Evolutionary conservation across 345 rosid genomes (phyloP), one percentile per base, ranked within the genome.

Genomic region (Eucalyptus virginea): DNA sequence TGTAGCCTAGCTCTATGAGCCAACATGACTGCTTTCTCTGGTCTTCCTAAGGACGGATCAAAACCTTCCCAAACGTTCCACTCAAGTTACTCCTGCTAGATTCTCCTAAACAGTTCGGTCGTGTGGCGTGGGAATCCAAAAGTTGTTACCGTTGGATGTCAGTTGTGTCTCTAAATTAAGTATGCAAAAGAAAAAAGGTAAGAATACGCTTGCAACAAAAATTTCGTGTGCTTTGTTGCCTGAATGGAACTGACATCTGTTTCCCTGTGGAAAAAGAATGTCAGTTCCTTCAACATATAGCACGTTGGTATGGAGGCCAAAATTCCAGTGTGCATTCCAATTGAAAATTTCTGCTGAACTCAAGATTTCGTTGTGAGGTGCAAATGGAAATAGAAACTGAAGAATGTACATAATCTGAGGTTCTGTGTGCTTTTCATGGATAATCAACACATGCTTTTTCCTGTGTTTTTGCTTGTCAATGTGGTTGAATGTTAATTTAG

Each of bases 91-190:
- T n/a, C 11, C 11, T 16, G 3, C 21, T 17, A 0, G 19, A 15
- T 9, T 67, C 0, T n/a, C 40, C 77, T 67, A 16, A 67, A 16
- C 77, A n/a, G 77, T 65, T 65, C 1, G 3, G 21, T 15, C 40
- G 0, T n/a, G 34, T 1, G 34, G 10, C 21, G 0, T n/a, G 40
- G 77, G 37, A 65, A 65, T 15, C 40, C 77, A 15, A 13, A 65
- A n/a, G 11, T n/a, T 62, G 77, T 16, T 67, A 67, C 6, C 8
- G 2, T 32, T 32, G 40, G 77, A n/a, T 32, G 77, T 32, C 21
- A 67, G 19, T 67, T 16, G 23, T 32, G 40, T 67, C 77, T 32
- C 77, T 32, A 65, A 65, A 16, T n/a, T 34, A 69, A 69, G 24
- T 34, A 34, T 69, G 81, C 24, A 5, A 69, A 69, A 16, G 12